Evolutionary conservation across 1,284 basidiomycete genomes (phyloP).

Genomic region (Stygiomarasmius scandens): DNA sequence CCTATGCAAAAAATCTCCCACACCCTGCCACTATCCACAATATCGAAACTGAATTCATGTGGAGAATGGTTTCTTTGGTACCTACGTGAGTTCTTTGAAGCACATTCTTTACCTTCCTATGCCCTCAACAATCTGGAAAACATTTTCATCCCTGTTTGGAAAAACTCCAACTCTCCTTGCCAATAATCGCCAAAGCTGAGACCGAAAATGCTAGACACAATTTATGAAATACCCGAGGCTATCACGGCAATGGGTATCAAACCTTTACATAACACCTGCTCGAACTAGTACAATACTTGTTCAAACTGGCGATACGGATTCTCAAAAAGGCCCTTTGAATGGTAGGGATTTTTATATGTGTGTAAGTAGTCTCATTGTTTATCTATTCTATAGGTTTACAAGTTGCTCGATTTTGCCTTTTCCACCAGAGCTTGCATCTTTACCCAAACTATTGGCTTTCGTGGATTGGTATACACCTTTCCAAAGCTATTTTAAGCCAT

Average conservation of each 20-base stretch:
- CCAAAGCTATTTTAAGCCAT: constrained; percentile 3
- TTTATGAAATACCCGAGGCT: neutral
- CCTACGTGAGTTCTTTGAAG: neutral
- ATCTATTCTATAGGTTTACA: constrained; percentile 8
- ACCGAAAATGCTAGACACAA: neutral
- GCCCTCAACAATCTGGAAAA: neutral
- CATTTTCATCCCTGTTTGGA: neutral
- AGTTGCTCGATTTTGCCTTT: constrained; percentile 12
- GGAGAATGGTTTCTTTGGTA: constrained; percentile 3
- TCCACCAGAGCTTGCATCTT: constrained; percentile 12
- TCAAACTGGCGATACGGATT: neutral
- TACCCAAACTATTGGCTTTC: too few species aligned
- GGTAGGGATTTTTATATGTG: neutral
- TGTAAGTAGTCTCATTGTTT: neutral
- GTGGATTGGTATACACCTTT: constrained; percentile 20
- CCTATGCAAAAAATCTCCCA: too few species aligned
- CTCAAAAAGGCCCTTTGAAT: neutral
- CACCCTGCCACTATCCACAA: neutral
- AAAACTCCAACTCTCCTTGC: neutral
- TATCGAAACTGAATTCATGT: neutral
- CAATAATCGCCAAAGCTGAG: neutral
- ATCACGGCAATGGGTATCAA: too few species aligned
- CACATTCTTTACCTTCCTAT: neutral
- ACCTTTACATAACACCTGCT: too few species aligned
- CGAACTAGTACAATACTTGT: too few species aligned